These are phyloP conservation scores for Microascus cirrosus DNA, from an alignment of 2,329 filamentous ascomycete species.

Conservation along the genomic window DNA sequence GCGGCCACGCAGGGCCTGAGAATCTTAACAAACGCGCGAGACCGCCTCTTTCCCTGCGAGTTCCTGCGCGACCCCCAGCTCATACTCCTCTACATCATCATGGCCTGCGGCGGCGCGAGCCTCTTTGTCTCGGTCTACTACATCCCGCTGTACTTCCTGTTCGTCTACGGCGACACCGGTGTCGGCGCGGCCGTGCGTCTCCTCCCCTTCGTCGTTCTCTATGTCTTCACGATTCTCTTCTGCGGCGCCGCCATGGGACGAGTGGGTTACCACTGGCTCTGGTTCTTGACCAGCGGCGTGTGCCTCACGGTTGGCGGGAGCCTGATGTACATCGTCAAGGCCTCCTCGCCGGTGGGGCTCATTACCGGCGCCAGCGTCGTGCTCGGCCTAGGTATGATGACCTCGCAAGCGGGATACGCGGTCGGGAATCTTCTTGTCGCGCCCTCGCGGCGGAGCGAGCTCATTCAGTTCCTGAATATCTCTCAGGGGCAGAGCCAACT, in stretches of 20 bases:
- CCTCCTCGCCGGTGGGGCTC: conserved; percentile 12
- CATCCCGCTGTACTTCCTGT: conserved; percentile 11
- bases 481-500: neutral
- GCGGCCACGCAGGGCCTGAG: conserved; percentile 31
- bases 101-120: conserved; percentile 6
- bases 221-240: conserved; percentile 8
- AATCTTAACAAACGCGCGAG: conserved; percentile 19
- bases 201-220: conserved; percentile 9
- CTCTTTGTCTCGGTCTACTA: conserved; percentile 10
- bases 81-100: conserved; percentile 9
- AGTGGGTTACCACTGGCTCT: conserved; percentile 8
- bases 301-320: conserved; percentile 6
- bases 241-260: conserved; percentile 9
- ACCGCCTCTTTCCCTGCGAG: conserved; percentile 22
- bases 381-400: too few species aligned
- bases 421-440: conserved; percentile 10
- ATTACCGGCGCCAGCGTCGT: conserved; percentile 8
- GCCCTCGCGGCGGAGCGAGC: neutral
- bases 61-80: conserved; percentile 2
- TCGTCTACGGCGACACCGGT: conserved; percentile 9
- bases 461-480: neutral
- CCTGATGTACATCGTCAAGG: conserved; percentile 7
- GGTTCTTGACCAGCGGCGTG: conserved; percentile 7
- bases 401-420: neutral
- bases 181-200: conserved; percentile 8